Evolutionary conservation across 2,329 filamentous ascomycete species (phyloP).

Genomic region (Colletotrichum sp.): DNA sequence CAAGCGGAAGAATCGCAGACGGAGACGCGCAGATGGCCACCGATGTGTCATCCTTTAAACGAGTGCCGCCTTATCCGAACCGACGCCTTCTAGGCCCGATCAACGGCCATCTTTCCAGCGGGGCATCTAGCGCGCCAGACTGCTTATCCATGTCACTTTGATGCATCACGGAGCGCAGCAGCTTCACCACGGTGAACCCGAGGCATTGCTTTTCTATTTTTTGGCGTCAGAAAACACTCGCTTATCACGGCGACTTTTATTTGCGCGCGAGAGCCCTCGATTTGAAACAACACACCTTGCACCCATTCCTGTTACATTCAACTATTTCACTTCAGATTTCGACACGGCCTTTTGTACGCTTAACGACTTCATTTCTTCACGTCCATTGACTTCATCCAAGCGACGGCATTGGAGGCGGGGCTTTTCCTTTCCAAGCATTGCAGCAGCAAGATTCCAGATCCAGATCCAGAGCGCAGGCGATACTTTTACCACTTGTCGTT

Average conservation of each 20-base stretch:
- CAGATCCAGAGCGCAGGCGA: not conserved
- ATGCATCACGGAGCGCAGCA: not conserved
- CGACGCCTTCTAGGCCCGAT: not conserved
- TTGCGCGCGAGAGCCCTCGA: not conserved
- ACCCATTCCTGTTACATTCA: not conserved
- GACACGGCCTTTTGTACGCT: constrained; percentile 13
- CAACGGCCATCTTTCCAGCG: not conserved
- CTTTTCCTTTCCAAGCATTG: not conserved
- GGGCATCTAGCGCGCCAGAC: not conserved
- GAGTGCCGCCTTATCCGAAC: not conserved
- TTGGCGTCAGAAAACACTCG: not conserved
- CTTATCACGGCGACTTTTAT: not conserved
- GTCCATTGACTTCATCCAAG: not conserved
- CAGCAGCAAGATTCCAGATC: not conserved
- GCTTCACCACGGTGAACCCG: not conserved
- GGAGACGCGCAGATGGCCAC: constrained; percentile 28
- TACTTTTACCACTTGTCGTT: not conserved
- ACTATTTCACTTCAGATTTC: not conserved
- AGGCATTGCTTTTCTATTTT: not conserved
- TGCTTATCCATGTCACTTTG: not conserved
- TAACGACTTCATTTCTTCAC: constrained; percentile 6
- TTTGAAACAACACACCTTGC: not conserved
- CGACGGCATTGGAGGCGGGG: not conserved
- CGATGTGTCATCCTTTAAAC: constrained; percentile 27
- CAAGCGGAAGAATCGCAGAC: constrained; percentile 33